Conservation (phyloP, 805 yeast species). For the Teunomyces funiuensis region DNA sequence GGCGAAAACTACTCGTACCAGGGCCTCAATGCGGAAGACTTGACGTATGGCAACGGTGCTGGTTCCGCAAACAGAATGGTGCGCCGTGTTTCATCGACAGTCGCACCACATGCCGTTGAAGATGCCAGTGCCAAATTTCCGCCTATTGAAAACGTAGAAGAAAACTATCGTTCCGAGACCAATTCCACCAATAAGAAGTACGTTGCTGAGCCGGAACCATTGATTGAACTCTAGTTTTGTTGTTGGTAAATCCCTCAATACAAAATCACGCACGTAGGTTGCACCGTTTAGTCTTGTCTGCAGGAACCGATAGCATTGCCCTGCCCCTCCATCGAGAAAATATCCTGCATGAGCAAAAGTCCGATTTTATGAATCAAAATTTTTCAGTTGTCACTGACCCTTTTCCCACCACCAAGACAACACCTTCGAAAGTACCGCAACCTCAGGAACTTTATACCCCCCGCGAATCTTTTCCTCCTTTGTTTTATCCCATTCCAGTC, state of each 20-base stretch:
- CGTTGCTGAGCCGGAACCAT: conserved; percentile 38
- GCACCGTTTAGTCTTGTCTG: too few species aligned
- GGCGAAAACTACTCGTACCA: conserved; percentile 6
- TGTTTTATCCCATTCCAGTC: conserved; percentile 2
- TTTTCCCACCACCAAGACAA: background rate
- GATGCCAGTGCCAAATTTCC: conserved; percentile 14
- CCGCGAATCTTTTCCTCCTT: background rate
- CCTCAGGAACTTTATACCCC: background rate
- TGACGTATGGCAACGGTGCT: background rate
- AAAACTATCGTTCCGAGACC: conserved; percentile 9
- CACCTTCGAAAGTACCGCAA: background rate
- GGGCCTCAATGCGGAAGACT: conserved; percentile 1
- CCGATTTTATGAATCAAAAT: background rate
- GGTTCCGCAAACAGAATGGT: background rate
- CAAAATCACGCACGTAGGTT: too few species aligned
- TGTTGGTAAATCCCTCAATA: background rate
- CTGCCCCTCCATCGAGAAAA: too few species aligned
- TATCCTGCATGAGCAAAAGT: background rate
- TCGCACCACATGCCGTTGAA: conserved; percentile 15
- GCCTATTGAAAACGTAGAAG: conserved; percentile 15
- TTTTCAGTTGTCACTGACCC: background rate
- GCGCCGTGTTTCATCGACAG: conserved; percentile 12
- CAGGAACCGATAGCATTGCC: too few species aligned
- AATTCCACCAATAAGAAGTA: conserved; percentile 12
- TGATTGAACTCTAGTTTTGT: conserved; percentile 35